These are phyloP conservation scores for Harrya chromipes DNA, from an alignment of 768 basidiomycete species.

Conservation along the genomic window DNA sequence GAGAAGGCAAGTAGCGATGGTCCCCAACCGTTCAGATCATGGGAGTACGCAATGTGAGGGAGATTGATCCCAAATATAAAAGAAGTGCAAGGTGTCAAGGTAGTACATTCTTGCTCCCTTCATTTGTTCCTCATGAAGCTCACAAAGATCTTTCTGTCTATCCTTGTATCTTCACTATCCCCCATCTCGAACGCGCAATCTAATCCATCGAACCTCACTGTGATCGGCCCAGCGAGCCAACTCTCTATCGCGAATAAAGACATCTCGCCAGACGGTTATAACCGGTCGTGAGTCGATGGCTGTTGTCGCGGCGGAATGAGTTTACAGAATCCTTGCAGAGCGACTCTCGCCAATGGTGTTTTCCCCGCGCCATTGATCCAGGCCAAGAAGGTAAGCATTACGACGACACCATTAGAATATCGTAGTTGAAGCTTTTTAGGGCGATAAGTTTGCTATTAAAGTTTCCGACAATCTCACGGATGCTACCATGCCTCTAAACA, in stretches of 20 bases:
- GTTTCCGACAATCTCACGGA: constrained; percentile 44
- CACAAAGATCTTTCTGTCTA: neutral
- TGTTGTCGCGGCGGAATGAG: neutral
- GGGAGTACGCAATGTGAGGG: too few species aligned
- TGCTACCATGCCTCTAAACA: constrained; percentile 44
- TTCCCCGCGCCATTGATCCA: constrained; percentile 45
- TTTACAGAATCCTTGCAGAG: constrained; percentile 15
- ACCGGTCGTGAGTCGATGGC: constrained; percentile 26
- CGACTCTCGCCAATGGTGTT: constrained; percentile 38
- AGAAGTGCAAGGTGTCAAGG: too few species aligned
- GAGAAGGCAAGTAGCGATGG: too few species aligned
- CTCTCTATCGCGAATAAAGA: constrained; percentile 35
- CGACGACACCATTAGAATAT: too few species aligned
- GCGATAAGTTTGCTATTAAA: constrained; percentile 36
- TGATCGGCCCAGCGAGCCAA: constrained; percentile 15
- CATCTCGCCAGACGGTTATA: constrained; percentile 45
- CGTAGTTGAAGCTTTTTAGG: constrained; percentile 21
- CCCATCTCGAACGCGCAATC: neutral
- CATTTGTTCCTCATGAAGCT: too few species aligned
- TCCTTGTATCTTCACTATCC: neutral
- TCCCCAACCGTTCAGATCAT: too few species aligned
- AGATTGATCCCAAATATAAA: too few species aligned
- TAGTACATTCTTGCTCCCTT: too few species aligned
- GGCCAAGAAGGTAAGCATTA: constrained; percentile 31
- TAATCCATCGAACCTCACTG: too few species aligned